phyloP scores from a whole-genome alignment of 495 filamentous ascomycete genomes.

The Xylaria acuta region DNA sequence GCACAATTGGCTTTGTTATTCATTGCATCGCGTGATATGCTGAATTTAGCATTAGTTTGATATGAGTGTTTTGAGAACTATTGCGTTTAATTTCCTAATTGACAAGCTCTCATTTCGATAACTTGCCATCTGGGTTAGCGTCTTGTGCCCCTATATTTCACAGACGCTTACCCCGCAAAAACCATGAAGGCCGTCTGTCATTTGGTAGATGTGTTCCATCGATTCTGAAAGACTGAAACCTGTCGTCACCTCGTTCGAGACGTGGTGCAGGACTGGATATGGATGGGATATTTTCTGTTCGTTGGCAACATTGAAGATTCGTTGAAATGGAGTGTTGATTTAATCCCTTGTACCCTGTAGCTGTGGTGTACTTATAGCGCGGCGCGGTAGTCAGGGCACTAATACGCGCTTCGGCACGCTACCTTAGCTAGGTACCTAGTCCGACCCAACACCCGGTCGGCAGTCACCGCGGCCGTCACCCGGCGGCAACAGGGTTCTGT shows the following conservation, averaged over 20 bases:
- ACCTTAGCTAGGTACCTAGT: no score
- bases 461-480: not conserved
- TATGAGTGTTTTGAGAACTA: not conserved
- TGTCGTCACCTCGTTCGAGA: not conserved
- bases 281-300: not conserved
- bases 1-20: not conserved
- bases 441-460: no score
- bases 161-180: not conserved
- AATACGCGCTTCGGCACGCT: conserved; percentile 6
- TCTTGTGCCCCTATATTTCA: not conserved
- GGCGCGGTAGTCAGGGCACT: not conserved
- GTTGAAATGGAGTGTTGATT: not conserved
- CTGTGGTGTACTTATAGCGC: no score
- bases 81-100: conserved; percentile 8
- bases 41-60: not conserved
- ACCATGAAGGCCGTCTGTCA: not conserved
- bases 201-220: not conserved
- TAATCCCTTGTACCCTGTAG: no score
- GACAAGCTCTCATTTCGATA: conserved; percentile 2
- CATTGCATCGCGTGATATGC: not conserved
- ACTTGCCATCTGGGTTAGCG: not conserved
- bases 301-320: not conserved
- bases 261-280: not conserved
- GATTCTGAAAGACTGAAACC: not conserved
- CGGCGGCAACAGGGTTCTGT: no score